Conservation (phyloP, 2,329 filamentous ascomycete species). For the Apiospora phragmitis region DNA sequence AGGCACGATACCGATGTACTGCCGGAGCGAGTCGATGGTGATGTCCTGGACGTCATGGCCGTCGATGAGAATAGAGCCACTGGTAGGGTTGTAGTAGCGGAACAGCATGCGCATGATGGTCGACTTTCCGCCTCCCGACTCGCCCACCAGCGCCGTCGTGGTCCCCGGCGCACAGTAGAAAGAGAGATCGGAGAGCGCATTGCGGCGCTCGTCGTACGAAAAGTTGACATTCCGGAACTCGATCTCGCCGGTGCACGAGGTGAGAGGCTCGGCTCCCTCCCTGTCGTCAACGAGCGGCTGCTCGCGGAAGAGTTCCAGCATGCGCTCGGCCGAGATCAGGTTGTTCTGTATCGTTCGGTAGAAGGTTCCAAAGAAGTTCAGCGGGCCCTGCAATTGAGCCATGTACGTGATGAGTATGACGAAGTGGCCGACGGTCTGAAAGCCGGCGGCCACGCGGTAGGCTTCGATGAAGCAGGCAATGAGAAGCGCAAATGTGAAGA, state of each 20-base stretch:
- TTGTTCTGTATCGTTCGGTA: constrained; percentile 48
- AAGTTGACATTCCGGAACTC: constrained; percentile 44
- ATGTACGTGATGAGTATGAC: constrained; percentile 42
- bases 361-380: constrained; percentile 60
- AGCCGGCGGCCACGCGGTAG: constrained; percentile 58
- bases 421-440: constrained; percentile 56
- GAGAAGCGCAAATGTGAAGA: constrained; percentile 62
- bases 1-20: constrained; percentile 62
- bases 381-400: constrained; percentile 43
- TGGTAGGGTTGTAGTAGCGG: constrained; percentile 59
- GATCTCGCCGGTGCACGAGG: constrained; percentile 36
- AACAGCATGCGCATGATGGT: constrained; percentile 62
- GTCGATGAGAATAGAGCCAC: constrained; percentile 56
- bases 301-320: constrained; percentile 49
- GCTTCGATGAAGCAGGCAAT: constrained; percentile 55
- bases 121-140: constrained; percentile 64
- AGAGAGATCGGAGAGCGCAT: constrained; percentile 35
- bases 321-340: constrained; percentile 46
- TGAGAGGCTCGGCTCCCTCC: constrained; percentile 34
- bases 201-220: constrained; percentile 36
- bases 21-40: constrained; percentile 56
- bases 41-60: constrained; percentile 61
- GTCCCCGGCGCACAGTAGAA: constrained; percentile 49
- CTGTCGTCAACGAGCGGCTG: constrained; percentile 44
- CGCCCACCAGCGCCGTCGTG: constrained; percentile 61